Percentiles rank a stretch among this genome's conserved stretches.
Conservation (phyloP, 345 rosid genomes). For the Boechera stricta region DNA sequence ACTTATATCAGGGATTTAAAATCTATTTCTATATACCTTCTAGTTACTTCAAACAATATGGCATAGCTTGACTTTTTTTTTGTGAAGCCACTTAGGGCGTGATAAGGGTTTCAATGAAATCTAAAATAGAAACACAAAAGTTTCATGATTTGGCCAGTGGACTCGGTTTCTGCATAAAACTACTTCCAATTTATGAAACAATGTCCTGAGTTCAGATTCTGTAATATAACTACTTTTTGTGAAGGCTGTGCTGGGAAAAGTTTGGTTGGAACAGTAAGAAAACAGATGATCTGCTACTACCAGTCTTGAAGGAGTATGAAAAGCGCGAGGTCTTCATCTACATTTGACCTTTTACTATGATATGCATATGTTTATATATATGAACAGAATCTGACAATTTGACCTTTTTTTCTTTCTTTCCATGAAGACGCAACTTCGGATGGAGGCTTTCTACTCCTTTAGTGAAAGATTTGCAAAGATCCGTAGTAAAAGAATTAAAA, state of each 20-base stretch:
- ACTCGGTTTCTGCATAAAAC: neutral
- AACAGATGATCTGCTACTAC: conserved; percentile 79
- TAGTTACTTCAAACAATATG: conserved; percentile 2
- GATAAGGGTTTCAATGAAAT: conserved; percentile 12
- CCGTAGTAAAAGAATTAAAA: conserved; percentile 88
- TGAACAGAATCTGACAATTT: neutral
- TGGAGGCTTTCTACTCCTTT: conserved; percentile 96
- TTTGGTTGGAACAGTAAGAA: conserved; percentile 88
- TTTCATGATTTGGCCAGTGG: conserved; percentile 1
- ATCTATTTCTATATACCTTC: neutral
- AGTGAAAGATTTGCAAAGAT: conserved; percentile 96
- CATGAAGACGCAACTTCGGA: conserved; percentile 85
- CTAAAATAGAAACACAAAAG: neutral
- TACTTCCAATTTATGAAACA: neutral
- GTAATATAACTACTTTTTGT: conserved; percentile 5
- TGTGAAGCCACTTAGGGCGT: conserved; percentile 1
- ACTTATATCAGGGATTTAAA: conserved; percentile 3
- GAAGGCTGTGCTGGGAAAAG: conserved; percentile 94
- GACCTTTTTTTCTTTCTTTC: conserved; percentile 21
- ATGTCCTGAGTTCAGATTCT: conserved; percentile 22
- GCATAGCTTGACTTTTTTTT: conserved; percentile 13
- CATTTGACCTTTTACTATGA: conserved; percentile 25
- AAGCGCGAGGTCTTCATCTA: conserved; percentile 75
- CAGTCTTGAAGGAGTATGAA: conserved; percentile 89
- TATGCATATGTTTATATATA: conserved; percentile 29